Percentiles rank a stretch among this genome's conserved stretches.
phyloP scores from a whole-genome alignment of 495 filamentous ascomycete species.

The Daldinia grandis region DNA sequence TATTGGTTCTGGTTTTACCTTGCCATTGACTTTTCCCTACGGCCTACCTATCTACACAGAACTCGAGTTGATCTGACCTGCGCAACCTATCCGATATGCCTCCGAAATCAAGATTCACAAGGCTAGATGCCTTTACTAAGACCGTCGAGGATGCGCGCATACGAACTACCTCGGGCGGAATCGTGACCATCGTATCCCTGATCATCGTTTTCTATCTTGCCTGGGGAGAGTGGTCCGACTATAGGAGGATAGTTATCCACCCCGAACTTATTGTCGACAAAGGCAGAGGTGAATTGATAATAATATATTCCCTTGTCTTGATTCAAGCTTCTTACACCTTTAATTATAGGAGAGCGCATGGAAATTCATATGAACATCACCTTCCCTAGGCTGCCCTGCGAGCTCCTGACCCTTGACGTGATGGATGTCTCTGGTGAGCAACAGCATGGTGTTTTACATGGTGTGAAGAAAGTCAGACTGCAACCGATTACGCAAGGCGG shows the following conservation, averaged over 20 bases:
- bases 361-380: conserved; percentile 98
- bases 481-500: conserved; percentile 76
- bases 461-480: conserved; percentile 87
- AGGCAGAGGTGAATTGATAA: conserved; percentile 74
- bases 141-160: conserved; percentile 98
- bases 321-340: conserved; percentile 26
- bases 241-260: conserved; percentile 82
- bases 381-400: conserved; percentile 92
- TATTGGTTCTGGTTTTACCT: conserved; percentile 7
- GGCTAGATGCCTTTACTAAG: conserved; percentile 97
- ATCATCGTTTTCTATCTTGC: conserved; percentile 86
- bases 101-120: conserved; percentile 85
- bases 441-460: conserved; percentile 91
- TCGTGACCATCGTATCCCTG: conserved; percentile 90
- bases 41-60: conserved; percentile 2
- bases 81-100: conserved; percentile 57
- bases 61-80: conserved; percentile 10
- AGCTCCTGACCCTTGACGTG: conserved; percentile 94
- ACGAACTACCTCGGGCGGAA: conserved; percentile 94
- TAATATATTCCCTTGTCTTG: conserved; percentile 17
- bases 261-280: conserved; percentile 97
- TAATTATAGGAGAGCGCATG: conserved; percentile 83
- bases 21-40: conserved; percentile 15
- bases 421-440: conserved; percentile 99
- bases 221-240: conserved; percentile 96